These are phyloP conservation scores for Berberis vulgaris DNA, from an alignment of 164 flowering plant species.

Conservation along the genomic window DNA sequence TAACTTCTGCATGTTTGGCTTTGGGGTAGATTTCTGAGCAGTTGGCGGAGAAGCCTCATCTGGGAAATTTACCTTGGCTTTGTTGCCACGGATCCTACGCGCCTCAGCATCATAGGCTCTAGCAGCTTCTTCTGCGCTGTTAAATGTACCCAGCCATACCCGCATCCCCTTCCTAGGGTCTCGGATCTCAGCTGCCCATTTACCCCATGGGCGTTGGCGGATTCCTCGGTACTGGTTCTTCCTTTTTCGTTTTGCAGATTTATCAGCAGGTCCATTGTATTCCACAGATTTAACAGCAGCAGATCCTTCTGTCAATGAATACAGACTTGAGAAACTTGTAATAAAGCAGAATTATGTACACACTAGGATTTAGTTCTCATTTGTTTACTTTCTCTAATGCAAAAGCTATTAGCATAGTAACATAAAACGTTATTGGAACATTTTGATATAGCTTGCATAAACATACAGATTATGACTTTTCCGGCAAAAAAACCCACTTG, in stretches of 20 bases:
- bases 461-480: too few relatives aligned
- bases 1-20: slow-evolving; percentile 26
- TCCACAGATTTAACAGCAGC: slow-evolving; percentile 33
- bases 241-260: slow-evolving; percentile 77
- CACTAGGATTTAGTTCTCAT: too few relatives aligned
- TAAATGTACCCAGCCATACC: slow-evolving; percentile 97
- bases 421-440: too few relatives aligned
- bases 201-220: slow-evolving; percentile 98
- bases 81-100: slow-evolving; percentile 83
- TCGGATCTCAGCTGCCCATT: slow-evolving; percentile 99
- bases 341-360: too few relatives aligned
- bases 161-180: slow-evolving; percentile 94
- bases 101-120: slow-evolving; percentile 99
- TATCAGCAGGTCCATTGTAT: slow-evolving; percentile 52
- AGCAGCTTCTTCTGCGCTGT: slow-evolving; percentile 99
- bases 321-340: background rate
- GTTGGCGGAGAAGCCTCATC: slow-evolving; percentile 41
- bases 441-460: too few relatives aligned
- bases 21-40: slow-evolving; percentile 31
- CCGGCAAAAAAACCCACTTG: too few relatives aligned
- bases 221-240: slow-evolving; percentile 95
- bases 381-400: too few relatives aligned
- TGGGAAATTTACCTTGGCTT: slow-evolving; percentile 97
- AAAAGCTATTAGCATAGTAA: too few relatives aligned
- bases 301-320: slow-evolving; percentile 21